Percentiles rank a stretch among this genome's conserved stretches.
Evolutionary conservation across 73 alveolate genomes (phyloP).

Genomic region (Tetrahymena malaccensis): DNA sequence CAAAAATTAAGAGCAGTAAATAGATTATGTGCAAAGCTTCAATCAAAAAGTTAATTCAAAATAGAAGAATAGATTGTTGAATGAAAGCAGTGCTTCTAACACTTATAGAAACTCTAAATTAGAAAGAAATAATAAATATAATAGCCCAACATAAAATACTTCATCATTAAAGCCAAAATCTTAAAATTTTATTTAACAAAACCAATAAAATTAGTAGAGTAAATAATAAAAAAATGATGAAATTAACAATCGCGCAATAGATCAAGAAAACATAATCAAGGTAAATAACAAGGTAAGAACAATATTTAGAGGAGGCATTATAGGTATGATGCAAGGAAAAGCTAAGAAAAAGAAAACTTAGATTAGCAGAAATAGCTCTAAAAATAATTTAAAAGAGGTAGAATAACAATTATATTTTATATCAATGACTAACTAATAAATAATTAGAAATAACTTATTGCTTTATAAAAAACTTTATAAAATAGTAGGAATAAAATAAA

Average conservation of each 20-base stretch:
- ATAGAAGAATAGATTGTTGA: neutral
- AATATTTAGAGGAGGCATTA: neutral
- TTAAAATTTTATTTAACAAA: neutral
- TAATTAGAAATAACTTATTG: neutral
- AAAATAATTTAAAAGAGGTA: neutral
- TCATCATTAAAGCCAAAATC: neutral
- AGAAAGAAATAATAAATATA: neutral
- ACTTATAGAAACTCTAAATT: neutral
- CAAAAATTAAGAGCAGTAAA: neutral
- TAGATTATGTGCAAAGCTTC: neutral
- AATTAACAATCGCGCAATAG: neutral
- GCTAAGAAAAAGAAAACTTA: neutral
- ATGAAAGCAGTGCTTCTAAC: neutral
- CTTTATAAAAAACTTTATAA: neutral
- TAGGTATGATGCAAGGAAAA: neutral
- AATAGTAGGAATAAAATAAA: neutral
- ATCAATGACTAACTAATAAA: neutral
- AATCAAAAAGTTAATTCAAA: neutral
- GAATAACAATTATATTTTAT: neutral
- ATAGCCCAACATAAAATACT: neutral
- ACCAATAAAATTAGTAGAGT: neutral
- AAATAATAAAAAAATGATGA: neutral
- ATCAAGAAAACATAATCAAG: neutral
- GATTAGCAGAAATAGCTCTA: neutral
- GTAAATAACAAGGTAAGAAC: neutral